These are phyloP conservation scores for Fusarium paranaense DNA, from an alignment of 2,329 filamentous ascomycete genomes.

Conservation along the genomic window DNA sequence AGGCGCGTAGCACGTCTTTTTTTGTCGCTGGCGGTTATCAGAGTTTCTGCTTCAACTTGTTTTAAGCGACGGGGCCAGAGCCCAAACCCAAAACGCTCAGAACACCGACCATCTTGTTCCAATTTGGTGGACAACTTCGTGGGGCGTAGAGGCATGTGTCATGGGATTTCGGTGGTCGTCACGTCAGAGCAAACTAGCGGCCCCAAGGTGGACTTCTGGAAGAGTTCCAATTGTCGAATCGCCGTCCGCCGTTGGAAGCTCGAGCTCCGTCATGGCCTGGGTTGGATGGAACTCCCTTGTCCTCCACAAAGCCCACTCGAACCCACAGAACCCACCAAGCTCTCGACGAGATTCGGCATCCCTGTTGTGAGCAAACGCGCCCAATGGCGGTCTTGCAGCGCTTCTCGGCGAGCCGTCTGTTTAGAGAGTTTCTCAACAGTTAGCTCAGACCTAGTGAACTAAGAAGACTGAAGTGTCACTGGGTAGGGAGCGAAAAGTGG, in stretches of 20 bases:
- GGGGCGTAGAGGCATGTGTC: constrained; percentile 37
- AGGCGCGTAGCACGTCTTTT: constrained; percentile 4
- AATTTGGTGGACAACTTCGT: constrained; percentile 23
- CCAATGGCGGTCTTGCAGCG: constrained; percentile 16
- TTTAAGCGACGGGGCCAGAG: constrained; percentile 13
- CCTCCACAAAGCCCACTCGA: constrained; percentile 35
- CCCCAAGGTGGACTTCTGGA: constrained; percentile 43
- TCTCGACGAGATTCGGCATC: constrained; percentile 25
- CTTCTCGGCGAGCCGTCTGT: constrained; percentile 28
- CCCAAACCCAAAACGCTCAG: constrained; percentile 14
- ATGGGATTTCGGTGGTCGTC: constrained; percentile 40
- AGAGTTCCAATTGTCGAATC: constrained; percentile 48
- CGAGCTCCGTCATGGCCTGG: constrained; percentile 36
- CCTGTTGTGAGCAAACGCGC: constrained; percentile 28
- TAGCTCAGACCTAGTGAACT: constrained; percentile 18
- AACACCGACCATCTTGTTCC: constrained; percentile 26
- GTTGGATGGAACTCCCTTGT: constrained; percentile 31
- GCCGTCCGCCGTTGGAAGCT: constrained; percentile 30
- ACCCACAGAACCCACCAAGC: constrained; percentile 24
- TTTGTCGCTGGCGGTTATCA: constrained; percentile 32
- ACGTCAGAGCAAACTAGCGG: constrained; percentile 43
- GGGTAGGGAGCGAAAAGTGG: not conserved
- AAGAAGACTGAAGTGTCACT: constrained; percentile 5
- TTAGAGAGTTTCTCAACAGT: constrained; percentile 7
- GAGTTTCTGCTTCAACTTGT: constrained; percentile 21